These are phyloP conservation scores for Colletotrichum camelliae DNA, from an alignment of 2,329 filamentous ascomycete genomes.

Conservation along the genomic window DNA sequence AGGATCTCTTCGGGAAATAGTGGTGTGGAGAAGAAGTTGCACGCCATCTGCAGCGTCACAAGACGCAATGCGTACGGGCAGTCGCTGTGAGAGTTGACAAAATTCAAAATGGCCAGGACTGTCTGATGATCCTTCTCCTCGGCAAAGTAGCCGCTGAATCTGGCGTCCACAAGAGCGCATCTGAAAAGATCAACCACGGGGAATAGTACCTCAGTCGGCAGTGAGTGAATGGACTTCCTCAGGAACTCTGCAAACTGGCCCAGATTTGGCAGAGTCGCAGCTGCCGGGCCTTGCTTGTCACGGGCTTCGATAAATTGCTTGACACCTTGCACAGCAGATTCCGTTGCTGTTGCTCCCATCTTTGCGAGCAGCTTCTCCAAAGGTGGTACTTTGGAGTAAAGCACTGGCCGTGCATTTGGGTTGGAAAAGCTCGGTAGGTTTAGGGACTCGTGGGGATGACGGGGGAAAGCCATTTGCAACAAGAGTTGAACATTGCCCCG, in stretches of 20 bases:
- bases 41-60: slow-evolving; percentile 81
- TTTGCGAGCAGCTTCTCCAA: slow-evolving; percentile 83
- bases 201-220: slow-evolving; percentile 74
- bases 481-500: slow-evolving; percentile 76
- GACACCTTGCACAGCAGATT: slow-evolving; percentile 67
- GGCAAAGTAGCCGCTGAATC: slow-evolving; percentile 82
- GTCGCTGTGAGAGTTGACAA: slow-evolving; percentile 59
- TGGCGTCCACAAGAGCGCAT: slow-evolving; percentile 75
- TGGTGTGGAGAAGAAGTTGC: slow-evolving; percentile 82
- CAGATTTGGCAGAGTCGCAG: slow-evolving; percentile 75
- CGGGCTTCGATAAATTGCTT: slow-evolving; percentile 74
- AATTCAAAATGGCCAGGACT: slow-evolving; percentile 63
- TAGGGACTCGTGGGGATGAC: slow-evolving; percentile 77
- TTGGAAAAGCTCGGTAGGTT: slow-evolving; percentile 73
- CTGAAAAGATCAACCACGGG: slow-evolving; percentile 86
- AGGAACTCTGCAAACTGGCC: slow-evolving; percentile 68
- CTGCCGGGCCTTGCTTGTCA: slow-evolving; percentile 60
- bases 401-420: slow-evolving; percentile 67
- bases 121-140: slow-evolving; percentile 74
- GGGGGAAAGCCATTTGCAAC: slow-evolving; percentile 74
- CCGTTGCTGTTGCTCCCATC: slow-evolving; percentile 67
- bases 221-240: slow-evolving; percentile 53
- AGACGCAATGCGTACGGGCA: slow-evolving; percentile 85
- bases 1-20: slow-evolving; percentile 73
- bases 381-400: slow-evolving; percentile 81